Base-by-base conservation (phyloP, 805 yeast genomes). In the Priceomyces melissophilus region DNA sequence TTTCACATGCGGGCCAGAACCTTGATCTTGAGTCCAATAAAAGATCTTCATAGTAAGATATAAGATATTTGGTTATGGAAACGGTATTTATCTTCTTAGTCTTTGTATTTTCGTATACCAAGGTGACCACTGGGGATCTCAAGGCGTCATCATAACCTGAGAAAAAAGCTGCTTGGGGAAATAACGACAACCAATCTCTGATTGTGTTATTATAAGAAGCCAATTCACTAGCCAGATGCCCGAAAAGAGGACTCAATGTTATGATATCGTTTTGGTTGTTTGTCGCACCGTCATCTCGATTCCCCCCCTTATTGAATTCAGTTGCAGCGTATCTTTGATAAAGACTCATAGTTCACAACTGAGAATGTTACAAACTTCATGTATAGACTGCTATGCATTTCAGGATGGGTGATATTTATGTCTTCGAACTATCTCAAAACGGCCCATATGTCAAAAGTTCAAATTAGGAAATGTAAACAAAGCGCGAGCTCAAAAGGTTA, bases 1-100 rank as follows among this genome's bases (percentile, higher is more conserved):
- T 88, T 52, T 81, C 77, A 49, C 90, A 77, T 1, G 96, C 93
- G 1, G 85, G 89, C 65, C 76, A 87, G 57, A 80, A 91, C 38
- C 84, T 71, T 2, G 96, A 87, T 35, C 73, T 63, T 0, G 68
- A 54, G 33, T 73, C 75, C 9, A 86, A 58, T 2, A 86, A 78
- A 52, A 88, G 61, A 14, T 81, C 70, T 25, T 74, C 71, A 49
- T 77, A 78, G 23, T 76, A 71, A 3, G 83, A 69, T 30, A 79
- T 73, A 0, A 97, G 98, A 46, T 79, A 81, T 42, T 73, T 75
- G 20, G 85, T 79, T 17, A 85, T 49, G 15, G 84, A 61, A 3
- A 79, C 65, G 3, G 83, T 71, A 40, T 78, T 71, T n/a, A 80
- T 62, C 39, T 69, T 71, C 14, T 63, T 59, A 1, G 80, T 60